Base-by-base conservation (phyloP, 2,329 filamentous ascomycete genomes). In the Neofusicoccum sp. region DNA sequence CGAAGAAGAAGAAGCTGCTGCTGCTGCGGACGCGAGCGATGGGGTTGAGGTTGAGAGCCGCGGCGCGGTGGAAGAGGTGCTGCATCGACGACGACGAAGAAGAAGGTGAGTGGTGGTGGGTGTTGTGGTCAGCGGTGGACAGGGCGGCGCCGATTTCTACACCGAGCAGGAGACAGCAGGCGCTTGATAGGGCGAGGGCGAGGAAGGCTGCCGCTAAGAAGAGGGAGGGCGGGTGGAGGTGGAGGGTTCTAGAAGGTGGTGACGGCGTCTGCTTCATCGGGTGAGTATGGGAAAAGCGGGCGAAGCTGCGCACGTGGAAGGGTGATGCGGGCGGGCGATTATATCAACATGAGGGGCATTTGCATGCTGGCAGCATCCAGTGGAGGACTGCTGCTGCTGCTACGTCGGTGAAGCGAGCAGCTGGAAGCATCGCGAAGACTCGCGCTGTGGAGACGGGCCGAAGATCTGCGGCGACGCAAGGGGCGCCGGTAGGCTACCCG, bases 191-290 rank as follows among this genome's bases (percentile, higher is more conserved):
- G 45, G 34, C 14, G 14, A n/a, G 5, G 38, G 38, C 38, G 14
- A 16, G 14, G 38, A 16, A 6, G 38, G n/a, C 8, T 7, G 34
- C 36, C 26, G 7, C 28, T 12, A 20, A 14, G 6, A 26, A 12
- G 28, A 11, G 3, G 45, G n/a, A 12, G 45, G 2, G 20, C 20
- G 34, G n/a, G 26, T 20, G n/a, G 30, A 26, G 3, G 38, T 43
- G 51, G 51, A 38, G 43, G 51, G 51, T 56, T 56, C 51, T 56
- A 56, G 51, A 56, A 56, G 33, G 5, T 26, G 48, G 24, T 6
- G 9, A 30, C 6, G 34, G 11, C 20, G 38, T 36, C 34, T 43
- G 43, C n/a, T 33, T 56, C 51, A 16, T 24, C 36, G 38, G 40
- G 20, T 20, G 20, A 20, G 20, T 20, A 20, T 20, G 14, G 9